Evolutionary conservation across 441 rosid genomes (phyloP).

Genomic region (Corymbia citriodora): DNA sequence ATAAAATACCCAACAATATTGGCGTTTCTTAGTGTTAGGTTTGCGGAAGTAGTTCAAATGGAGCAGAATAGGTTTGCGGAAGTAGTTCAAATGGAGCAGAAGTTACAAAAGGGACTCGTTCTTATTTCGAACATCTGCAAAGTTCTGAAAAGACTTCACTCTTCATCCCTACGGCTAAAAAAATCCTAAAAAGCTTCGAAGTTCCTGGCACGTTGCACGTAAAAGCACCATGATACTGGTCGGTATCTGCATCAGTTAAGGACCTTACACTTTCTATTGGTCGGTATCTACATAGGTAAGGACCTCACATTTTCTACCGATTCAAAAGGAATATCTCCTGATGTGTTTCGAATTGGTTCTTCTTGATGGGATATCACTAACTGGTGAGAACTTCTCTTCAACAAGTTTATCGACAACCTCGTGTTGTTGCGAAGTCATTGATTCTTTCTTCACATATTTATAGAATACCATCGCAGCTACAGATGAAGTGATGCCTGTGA

Average conservation of each 20-base stretch:
- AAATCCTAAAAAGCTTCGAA: background rate
- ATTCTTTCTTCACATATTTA: background rate
- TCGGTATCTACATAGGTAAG: background rate
- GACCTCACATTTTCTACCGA: background rate
- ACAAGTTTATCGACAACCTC: background rate
- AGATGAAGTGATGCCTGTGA: background rate
- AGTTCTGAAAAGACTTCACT: background rate
- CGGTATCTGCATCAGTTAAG: background rate
- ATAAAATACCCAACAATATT: background rate
- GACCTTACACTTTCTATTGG: background rate
- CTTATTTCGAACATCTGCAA: background rate
- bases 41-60: background rate
- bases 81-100: background rate
- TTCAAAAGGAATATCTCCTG: background rate
- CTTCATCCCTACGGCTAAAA: background rate
- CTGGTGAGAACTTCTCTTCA: background rate
- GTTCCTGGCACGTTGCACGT: background rate
- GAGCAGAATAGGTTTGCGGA: background rate
- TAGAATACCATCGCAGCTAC: background rate
- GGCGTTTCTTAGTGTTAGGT: background rate
- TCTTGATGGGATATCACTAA: background rate
- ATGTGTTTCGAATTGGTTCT: background rate
- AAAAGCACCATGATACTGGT: background rate
- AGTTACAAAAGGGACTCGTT: background rate
- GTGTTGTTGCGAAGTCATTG: background rate